These are phyloP conservation scores for Tylopilus sp. DNA, from an alignment of 768 basidiomycete species.

Conservation along the genomic window DNA sequence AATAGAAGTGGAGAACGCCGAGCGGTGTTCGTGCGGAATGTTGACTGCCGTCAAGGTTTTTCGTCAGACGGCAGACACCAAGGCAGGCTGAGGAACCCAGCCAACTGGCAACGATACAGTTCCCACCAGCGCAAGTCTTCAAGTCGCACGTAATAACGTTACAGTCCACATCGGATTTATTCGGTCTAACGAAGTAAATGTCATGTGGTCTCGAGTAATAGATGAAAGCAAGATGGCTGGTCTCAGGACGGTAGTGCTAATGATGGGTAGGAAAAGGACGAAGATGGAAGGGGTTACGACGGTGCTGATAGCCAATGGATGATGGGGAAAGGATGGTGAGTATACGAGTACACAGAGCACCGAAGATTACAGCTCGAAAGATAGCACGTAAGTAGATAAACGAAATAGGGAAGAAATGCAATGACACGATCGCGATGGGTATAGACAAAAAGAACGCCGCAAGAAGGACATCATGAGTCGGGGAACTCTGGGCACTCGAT, in stretches of 20 bases:
- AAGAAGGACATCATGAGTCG: slow-evolving; percentile 21
- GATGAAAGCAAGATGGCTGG: not conserved
- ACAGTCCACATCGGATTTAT: not conserved
- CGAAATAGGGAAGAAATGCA: slow-evolving; percentile 4
- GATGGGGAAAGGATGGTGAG: slow-evolving; percentile 22
- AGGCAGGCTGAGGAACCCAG: too few relatives aligned
- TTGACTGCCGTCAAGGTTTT: not conserved
- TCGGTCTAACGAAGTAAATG: slow-evolving; percentile 6
- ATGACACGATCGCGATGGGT: not conserved
- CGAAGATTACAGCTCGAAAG: slow-evolving; percentile 36
- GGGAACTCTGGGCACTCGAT: slow-evolving; percentile 53
- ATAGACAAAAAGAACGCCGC: not conserved
- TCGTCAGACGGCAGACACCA: too few relatives aligned
- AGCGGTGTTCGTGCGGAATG: slow-evolving; percentile 21
- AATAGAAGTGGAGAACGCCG: slow-evolving; percentile 31
- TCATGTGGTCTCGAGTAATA: not conserved
- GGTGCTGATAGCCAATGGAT: slow-evolving; percentile 51
- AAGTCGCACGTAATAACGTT: too few relatives aligned
- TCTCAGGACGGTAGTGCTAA: slow-evolving; percentile 2
- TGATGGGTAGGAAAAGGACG: too few relatives aligned
- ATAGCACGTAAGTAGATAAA: slow-evolving; percentile 3
- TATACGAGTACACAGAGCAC: slow-evolving; percentile 38
- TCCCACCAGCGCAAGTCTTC: too few relatives aligned
- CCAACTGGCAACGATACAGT: too few relatives aligned
- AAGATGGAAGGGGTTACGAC: slow-evolving; percentile 45